Evolutionary conservation across 441 rosid genomes (phyloP).

Genomic region (Capsella rubella): DNA sequence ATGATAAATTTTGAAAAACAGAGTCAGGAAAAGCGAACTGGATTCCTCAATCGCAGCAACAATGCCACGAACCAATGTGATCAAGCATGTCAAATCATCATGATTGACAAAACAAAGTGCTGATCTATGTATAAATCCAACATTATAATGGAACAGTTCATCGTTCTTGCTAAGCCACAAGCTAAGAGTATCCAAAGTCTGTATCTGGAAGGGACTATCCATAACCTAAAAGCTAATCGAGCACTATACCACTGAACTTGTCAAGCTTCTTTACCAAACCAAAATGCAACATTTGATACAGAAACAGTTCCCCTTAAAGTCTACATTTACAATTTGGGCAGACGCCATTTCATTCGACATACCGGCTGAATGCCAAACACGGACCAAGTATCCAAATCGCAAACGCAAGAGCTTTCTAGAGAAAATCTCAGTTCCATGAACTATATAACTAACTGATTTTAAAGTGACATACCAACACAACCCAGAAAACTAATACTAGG

Average conservation of each 20-base stretch:
- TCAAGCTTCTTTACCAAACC: slow-evolving; percentile 7
- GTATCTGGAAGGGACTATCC: neutral
- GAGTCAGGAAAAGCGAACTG: neutral
- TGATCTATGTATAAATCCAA: neutral
- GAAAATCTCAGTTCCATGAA: neutral
- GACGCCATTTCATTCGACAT: no score
- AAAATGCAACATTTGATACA: neutral
- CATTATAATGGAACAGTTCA: neutral
- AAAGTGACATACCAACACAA: neutral
- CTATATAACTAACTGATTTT: neutral
- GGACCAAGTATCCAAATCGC: slow-evolving; percentile 8
- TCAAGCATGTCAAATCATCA: neutral
- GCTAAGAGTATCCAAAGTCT: slow-evolving; percentile 7
- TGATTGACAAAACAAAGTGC: neutral
- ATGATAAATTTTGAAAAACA: slow-evolving; percentile 10
- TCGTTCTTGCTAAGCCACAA: neutral
- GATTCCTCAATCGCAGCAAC: slow-evolving; percentile 5
- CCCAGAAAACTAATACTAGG: neutral
- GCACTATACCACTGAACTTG: neutral
- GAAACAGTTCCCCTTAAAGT: neutral
- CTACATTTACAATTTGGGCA: no score
- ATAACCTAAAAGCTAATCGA: neutral
- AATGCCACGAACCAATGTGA: neutral
- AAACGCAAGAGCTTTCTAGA: neutral
- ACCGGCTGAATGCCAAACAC: neutral